phyloP scores from a whole-genome alignment of 1,284 basidiomycete genomes.

The Cryptococcus jaspeensis region DNA sequence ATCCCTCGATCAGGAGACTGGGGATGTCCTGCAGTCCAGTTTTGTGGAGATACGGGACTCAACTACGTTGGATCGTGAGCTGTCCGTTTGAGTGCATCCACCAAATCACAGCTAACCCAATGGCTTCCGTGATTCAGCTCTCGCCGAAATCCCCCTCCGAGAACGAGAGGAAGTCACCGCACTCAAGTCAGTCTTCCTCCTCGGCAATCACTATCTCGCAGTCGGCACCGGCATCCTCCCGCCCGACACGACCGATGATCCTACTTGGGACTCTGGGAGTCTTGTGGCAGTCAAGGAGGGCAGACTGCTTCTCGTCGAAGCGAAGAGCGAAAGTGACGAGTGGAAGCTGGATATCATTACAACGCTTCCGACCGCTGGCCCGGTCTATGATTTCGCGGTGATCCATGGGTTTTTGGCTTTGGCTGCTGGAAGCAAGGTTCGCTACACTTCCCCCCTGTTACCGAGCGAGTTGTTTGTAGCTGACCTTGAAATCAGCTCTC shows the following conservation, averaged over 20 bases:
- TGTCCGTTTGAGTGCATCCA: too few species aligned
- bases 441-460: not conserved
- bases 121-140: conserved; percentile 16
- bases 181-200: conserved; percentile 27
- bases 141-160: conserved; percentile 26
- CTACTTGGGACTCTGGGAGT: conserved; percentile 21
- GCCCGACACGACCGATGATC: conserved; percentile 32
- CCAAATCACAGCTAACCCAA: not conserved
- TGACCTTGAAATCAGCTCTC: conserved; percentile 23
- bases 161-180: conserved; percentile 35
- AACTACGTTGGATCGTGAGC: conserved; percentile 64
- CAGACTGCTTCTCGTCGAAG: conserved; percentile 23
- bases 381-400: conserved; percentile 41
- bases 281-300: conserved; percentile 37
- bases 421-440: conserved; percentile 69
- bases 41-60: conserved; percentile 69
- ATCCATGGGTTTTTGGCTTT: conserved; percentile 56
- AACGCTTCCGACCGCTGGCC: conserved; percentile 30
- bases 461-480: conserved; percentile 38
- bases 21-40: conserved; percentile 56
- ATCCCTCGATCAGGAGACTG: conserved; percentile 60
- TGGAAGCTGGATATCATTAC: conserved; percentile 27
- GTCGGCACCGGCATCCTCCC: conserved; percentile 45
- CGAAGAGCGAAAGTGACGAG: conserved; percentile 3
- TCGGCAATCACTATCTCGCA: conserved; percentile 36